Conservation (phyloP, 73 alveolate species). For the Halteria grandinella region DNA sequence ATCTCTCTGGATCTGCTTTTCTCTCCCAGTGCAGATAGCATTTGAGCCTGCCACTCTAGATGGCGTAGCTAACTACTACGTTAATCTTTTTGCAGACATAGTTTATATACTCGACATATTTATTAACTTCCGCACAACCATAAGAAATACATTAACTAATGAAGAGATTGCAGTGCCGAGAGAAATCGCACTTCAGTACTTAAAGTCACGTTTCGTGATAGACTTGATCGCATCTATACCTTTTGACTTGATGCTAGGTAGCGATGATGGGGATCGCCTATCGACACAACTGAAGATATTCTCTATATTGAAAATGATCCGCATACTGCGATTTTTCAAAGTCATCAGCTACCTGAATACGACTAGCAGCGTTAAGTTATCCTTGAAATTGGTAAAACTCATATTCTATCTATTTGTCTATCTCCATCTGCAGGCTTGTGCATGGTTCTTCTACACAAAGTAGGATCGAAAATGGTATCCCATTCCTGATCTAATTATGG, state of each 20-base stretch:
- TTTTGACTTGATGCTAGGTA: constrained; percentile 37
- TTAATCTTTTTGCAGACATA: constrained; percentile 41
- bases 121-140: constrained; percentile 68
- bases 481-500: constrained; percentile 26
- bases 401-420: constrained; percentile 46
- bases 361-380: constrained; percentile 56
- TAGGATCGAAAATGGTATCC: constrained; percentile 64
- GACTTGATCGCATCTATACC: constrained; percentile 74
- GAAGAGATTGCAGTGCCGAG: constrained; percentile 57
- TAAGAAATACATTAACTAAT: constrained; percentile 40
- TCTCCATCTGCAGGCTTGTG: constrained; percentile 74
- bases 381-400: constrained; percentile 49
- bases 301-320: constrained; percentile 60
- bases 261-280: too few relatives aligned
- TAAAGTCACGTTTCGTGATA: constrained; percentile 58
- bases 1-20: neutral
- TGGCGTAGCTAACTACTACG: neutral
- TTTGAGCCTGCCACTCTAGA: neutral
- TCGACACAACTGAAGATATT: neutral
- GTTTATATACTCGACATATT: constrained; percentile 52
- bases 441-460: constrained; percentile 66
- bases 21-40: neutral
- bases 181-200: constrained; percentile 32
- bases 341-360: constrained; percentile 56
- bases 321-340: constrained; percentile 61